Evolutionary conservation across 768 basidiomycete genomes (phyloP).

Genomic region (Russula virescens): DNA sequence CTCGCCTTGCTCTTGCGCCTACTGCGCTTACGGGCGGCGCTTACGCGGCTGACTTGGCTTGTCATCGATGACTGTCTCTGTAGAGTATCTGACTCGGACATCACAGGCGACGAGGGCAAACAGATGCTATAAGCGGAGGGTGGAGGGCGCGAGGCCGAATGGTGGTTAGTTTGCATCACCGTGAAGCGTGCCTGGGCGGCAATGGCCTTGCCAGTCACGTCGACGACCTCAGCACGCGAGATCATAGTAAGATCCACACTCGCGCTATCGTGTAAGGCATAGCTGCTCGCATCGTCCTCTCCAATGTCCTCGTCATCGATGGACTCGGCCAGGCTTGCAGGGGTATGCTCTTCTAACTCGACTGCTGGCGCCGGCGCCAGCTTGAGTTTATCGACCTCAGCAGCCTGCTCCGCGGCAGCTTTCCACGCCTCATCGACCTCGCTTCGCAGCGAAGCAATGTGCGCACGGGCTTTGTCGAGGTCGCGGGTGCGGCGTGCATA

Average conservation of each 20-base stretch:
- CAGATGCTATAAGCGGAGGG: not conserved
- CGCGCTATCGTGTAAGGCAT: slow-evolving; percentile 8
- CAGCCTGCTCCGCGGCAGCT: slow-evolving; percentile 66
- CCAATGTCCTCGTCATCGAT: slow-evolving; percentile 21
- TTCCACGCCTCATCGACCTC: slow-evolving; percentile 79
- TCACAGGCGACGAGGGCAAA: not conserved
- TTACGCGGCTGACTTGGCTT: slow-evolving; percentile 41
- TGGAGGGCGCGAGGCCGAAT: not conserved
- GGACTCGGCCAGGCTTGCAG: slow-evolving; percentile 18
- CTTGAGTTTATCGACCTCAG: slow-evolving; percentile 63
- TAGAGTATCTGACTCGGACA: not conserved
- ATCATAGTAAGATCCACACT: slow-evolving; percentile 8
- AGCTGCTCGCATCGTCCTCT: slow-evolving; percentile 17
- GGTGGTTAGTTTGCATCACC: slow-evolving; percentile 1
- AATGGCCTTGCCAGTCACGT: slow-evolving; percentile 19
- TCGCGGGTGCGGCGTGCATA: slow-evolving; percentile 62
- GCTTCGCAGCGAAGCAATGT: slow-evolving; percentile 52
- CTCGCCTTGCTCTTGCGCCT: slow-evolving; percentile 59
- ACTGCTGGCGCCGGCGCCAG: slow-evolving; percentile 26
- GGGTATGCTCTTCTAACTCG: not conserved
- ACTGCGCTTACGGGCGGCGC: slow-evolving; percentile 62
- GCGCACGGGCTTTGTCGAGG: slow-evolving; percentile 41
- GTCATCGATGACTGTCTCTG: not conserved
- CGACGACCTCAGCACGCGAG: slow-evolving; percentile 24
- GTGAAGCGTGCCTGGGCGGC: slow-evolving; percentile 19